Evolutionary conservation across 1,284 basidiomycete genomes (phyloP), one percentile per base, ranked within the genome.

Genomic region (Dichomitus squalens): DNA sequence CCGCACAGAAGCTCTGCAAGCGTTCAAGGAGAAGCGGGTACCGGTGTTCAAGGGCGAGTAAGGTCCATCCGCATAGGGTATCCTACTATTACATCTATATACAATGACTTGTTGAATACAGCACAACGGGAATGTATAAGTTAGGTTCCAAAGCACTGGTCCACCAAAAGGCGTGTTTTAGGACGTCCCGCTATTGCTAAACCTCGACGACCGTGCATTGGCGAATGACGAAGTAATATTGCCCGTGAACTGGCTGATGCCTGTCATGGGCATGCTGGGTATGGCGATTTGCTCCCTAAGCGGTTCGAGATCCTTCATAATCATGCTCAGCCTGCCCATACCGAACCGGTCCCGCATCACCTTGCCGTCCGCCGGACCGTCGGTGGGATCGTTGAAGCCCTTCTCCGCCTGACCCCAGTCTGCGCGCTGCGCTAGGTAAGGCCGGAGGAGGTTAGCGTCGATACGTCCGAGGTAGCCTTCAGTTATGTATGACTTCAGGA

Each of bases 391-490:
- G 66, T 87, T 85, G 73, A 91, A 91, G 12, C 84, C 81, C 68
- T 86, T 91, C 67, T 89, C 87, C 58, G 90, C 88, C 64, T 90
- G 84, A 27, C 81, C 83, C 88, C 90, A 99, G 72, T 99, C 97
- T 59, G 88, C 90, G 43, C 97, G 86, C 67, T 95, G 87, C 39
- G 90, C 85, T 23, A 99, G 83, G 71, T 98, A 99, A 0, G 97
- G 97, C 48, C 90, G 88, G 29, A 99, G 82, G 25, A 98, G 80
- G 14, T 83, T 81, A 3, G 92, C 78, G 67, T 99, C 96, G 65
- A 99, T 95, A 20, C 93, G 86, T 7, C 94, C 94, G 6, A 98
- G 85, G 70, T 95, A 93, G 52, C 89, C 90, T 68, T 96, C 95
- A 4, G 90, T 91, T 73, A 97, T 92, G 76, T 96, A 98, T 1